phyloP scores from a whole-genome alignment of 176 grass and related monocot genomes.

The Aegilops sharonensis region DNA sequence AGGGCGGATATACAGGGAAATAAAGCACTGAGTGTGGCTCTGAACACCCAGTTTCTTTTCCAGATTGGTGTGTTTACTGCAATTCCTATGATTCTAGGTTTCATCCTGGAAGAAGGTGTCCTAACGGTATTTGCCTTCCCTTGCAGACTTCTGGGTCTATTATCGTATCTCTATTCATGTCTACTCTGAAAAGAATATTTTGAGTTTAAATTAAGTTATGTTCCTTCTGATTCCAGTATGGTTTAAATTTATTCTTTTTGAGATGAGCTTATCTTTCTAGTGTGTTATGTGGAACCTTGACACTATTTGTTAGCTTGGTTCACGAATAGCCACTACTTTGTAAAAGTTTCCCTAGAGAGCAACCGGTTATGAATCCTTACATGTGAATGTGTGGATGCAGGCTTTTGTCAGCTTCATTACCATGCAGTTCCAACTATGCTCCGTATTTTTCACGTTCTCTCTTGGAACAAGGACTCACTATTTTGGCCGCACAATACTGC shows the following conservation, averaged over 20 bases:
- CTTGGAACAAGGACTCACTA: slow-evolving; percentile 95
- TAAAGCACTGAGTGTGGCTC: slow-evolving; percentile 54
- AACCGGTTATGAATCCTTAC: slow-evolving; percentile 9
- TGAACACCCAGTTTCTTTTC: slow-evolving; percentile 95
- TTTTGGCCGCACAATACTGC: slow-evolving; percentile 87
- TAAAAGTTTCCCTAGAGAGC: slow-evolving; percentile 8
- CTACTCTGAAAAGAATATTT: background rate
- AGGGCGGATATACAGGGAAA: slow-evolving; percentile 77
- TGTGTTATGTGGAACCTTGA: slow-evolving; percentile 17
- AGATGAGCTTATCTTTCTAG: background rate
- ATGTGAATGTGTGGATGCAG: slow-evolving; percentile 41
- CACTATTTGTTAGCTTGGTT: slow-evolving; percentile 13
- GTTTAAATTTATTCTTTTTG: background rate
- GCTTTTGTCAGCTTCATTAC: slow-evolving; percentile 85
- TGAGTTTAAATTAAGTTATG: background rate
- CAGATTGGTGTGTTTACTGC: slow-evolving; percentile 95
- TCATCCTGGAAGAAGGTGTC: slow-evolving; percentile 82
- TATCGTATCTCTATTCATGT: background rate
- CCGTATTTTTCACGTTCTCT: slow-evolving; percentile 96
- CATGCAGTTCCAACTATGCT: slow-evolving; percentile 91
- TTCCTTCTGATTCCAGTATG: background rate
- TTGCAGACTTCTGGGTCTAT: slow-evolving; percentile 1
- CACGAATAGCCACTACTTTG: background rate
- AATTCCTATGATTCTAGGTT: slow-evolving; percentile 87
- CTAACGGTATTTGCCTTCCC: slow-evolving; percentile 55